A percentile compares a stretch with the other conserved stretches of the same genome.
phyloP scores from a whole-genome alignment of 208 protist species.

The Acanthamoeba divionensis region DNA sequence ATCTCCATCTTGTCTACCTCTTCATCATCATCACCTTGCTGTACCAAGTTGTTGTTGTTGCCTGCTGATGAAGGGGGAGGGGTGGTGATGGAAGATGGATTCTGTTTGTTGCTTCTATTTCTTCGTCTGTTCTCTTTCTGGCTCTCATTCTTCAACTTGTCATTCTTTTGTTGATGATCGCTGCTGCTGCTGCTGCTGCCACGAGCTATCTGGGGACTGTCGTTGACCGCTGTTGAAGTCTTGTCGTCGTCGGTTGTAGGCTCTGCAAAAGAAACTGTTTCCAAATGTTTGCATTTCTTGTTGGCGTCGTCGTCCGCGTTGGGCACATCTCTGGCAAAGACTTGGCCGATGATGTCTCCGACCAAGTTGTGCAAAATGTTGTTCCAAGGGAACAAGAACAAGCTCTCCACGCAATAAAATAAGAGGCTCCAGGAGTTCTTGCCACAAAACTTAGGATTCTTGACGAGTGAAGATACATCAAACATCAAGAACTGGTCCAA shows the following conservation, averaged over 20 bases:
- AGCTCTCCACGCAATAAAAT: not conserved
- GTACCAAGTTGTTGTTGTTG: not conserved
- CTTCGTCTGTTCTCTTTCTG: no score
- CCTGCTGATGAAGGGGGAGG: no score
- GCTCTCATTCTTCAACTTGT: slow-evolving; percentile 11
- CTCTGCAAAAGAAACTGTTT: not conserved
- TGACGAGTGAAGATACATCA: not conserved
- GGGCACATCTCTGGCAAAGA: slow-evolving; percentile 8
- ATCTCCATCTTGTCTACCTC: slow-evolving; percentile 16
- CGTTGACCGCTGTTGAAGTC: not conserved
- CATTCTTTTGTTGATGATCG: not conserved
- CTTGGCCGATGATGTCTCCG: not conserved
- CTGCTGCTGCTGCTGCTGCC: slow-evolving; percentile 1
- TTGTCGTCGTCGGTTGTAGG: not conserved
- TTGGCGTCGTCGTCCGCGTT: slow-evolving; percentile 17
- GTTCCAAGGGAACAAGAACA: slow-evolving; percentile 45
- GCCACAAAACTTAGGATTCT: not conserved
- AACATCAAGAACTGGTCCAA: slow-evolving; percentile 39
- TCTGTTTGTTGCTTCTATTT: no score
- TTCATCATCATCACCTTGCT: not conserved
- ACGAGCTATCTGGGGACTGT: not conserved
- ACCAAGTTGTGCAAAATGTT: slow-evolving; percentile 49
- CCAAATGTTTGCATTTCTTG: not conserved
- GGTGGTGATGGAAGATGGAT: no score
- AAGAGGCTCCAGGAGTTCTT: slow-evolving; percentile 33